Evolutionary conservation across 140 eudicot species (phyloP), one percentile per base, ranked within the genome.

Genomic region (Bidens hawaiensis): DNA sequence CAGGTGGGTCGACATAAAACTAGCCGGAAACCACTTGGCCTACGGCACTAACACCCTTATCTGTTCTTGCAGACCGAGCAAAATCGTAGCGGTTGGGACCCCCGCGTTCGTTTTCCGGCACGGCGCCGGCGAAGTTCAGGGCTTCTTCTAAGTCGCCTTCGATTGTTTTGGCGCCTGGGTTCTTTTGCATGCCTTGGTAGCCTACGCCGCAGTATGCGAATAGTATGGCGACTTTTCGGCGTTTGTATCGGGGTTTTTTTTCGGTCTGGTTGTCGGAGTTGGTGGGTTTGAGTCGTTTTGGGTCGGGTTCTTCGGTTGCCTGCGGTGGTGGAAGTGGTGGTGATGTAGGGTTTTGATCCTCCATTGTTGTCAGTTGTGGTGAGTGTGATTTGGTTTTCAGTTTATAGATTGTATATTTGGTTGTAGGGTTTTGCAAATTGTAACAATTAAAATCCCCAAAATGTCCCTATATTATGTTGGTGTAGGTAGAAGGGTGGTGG

Each of bases 91-190:
- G 84, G 53, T 79, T 71, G 2, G 84, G 95, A 43, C 53, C 78
- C 8, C 87, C 89, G 0, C 84, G 68, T 33, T 87, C 93, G 1
- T 31, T 61, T 47, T 93, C 94, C 0, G 96, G 96, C 0, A 93
- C 83, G 5, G 93, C 99, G 4, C 89, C 94, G 62, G 99, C 58
- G 23, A 72, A 74, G 67, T 65, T 87, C 6, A 93, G 95, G 15
- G 99, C 96, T 77, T 88, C 93, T 75, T 91, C 98, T 16, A 91
- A 77, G 72, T 91, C 98, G 5, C 95, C 98, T 76, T 91, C 99
- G 64, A 91, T 91, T 30, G 99, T 91, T 77, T 91, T 91, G 67
- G 99, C 96, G 1, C 96, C 99, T 2, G 95, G 96, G 70, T 91
- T 91, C 27, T 88, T 91, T 59, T 91, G 99, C 99, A 91, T 91